phyloP scores from a whole-genome alignment of 2,329 filamentous ascomycete genomes.

The Colletotrichum trifolii region DNA sequence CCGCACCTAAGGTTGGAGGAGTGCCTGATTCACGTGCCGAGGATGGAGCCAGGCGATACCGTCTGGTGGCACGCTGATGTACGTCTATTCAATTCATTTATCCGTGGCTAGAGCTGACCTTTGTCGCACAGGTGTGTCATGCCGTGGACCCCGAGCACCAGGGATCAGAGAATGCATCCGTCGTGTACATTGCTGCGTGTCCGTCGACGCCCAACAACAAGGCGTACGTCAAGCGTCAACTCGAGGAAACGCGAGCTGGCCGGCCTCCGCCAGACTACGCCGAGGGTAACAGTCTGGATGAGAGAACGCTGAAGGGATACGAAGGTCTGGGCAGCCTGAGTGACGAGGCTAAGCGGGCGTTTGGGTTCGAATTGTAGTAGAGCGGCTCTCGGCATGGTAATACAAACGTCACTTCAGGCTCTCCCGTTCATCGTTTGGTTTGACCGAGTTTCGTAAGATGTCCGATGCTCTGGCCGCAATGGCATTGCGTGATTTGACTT shows the following conservation, averaged over 20 bases:
- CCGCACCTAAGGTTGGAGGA: constrained; percentile 52
- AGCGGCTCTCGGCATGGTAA: background rate
- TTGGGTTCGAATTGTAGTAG: constrained; percentile 13
- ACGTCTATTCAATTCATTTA: constrained; percentile 33
- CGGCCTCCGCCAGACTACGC: constrained; percentile 56
- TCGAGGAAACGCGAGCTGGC: constrained; percentile 47
- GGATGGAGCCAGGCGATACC: constrained; percentile 51
- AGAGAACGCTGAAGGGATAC: constrained; percentile 22
- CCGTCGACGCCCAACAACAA: constrained; percentile 46
- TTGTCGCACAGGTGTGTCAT: constrained; percentile 45
- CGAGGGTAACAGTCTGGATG: constrained; percentile 46
- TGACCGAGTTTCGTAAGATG: background rate
- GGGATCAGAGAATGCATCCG: constrained; percentile 46
- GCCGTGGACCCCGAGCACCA: constrained; percentile 52
- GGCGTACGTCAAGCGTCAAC: constrained; percentile 39
- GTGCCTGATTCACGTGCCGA: constrained; percentile 51
- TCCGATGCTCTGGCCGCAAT: constrained; percentile 9
- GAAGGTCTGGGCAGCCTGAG: constrained; percentile 14
- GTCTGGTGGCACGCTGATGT: constrained; percentile 56
- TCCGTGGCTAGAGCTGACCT: background rate
- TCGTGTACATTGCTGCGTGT: constrained; percentile 50
- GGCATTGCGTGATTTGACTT: constrained; percentile 26
- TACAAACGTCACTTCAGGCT: background rate
- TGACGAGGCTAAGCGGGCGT: constrained; percentile 17
- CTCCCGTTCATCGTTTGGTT: background rate